Evolutionary conservation across 1,139 yeast genomes (phyloP).

Genomic region (Candida tropicalis): DNA sequence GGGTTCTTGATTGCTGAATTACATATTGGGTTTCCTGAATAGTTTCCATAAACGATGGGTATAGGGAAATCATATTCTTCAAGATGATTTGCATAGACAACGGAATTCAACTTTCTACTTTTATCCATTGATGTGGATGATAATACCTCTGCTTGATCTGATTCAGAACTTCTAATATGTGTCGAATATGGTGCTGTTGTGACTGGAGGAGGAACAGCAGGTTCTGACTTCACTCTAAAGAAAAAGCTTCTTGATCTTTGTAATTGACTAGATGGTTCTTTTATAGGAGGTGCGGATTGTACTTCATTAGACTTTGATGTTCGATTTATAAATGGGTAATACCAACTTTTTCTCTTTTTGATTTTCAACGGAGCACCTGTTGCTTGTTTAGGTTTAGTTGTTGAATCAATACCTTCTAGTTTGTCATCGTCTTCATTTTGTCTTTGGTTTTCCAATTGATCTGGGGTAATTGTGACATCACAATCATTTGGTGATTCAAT

Average conservation of each 20-base stretch:
- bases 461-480: no score
- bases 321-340: background rate
- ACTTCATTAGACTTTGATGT: background rate
- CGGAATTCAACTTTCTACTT: background rate
- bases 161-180: constrained; percentile 1
- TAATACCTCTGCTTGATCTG: constrained; percentile 10
- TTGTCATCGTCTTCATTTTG: background rate
- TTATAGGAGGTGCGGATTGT: constrained; percentile 1
- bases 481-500: background rate
- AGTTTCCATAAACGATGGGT: constrained; percentile 15
- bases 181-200: constrained; percentile 3
- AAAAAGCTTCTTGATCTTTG: constrained; percentile 5
- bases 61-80: constrained; percentile 11
- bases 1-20: constrained; percentile 8
- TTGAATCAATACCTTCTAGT: background rate
- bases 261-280: background rate
- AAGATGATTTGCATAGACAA: constrained; percentile 2
- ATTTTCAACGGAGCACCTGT: no score
- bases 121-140: constrained; percentile 10
- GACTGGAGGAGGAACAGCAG: background rate
- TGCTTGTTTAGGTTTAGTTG: no score
- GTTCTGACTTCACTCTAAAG: background rate
- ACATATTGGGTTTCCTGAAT: constrained; percentile 15
- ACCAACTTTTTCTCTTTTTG: constrained; percentile 2
- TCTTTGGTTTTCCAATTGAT: background rate